Conservation (phyloP, 2,329 filamentous ascomycete species). For the Phyllosticta citribraziliensis region DNA sequence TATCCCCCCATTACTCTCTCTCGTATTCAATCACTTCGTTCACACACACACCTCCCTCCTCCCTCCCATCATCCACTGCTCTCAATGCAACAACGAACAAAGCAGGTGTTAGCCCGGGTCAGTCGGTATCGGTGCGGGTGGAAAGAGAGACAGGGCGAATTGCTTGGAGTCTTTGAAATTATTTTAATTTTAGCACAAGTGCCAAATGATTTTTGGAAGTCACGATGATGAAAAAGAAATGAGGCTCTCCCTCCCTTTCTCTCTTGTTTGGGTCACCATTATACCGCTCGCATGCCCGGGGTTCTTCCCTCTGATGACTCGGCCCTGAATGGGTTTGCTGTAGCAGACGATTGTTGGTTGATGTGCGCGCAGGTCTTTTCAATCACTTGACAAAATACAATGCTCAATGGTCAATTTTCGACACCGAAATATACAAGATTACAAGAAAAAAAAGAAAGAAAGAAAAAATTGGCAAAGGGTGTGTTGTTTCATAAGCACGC, state of each 20-base stretch:
- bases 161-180: neutral
- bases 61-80: neutral
- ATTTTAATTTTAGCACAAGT: neutral
- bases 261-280: neutral
- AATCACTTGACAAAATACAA: neutral
- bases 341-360: neutral
- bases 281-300: neutral
- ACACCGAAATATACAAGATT: too few species aligned
- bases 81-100: neutral
- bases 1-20: constrained; percentile 2
- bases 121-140: neutral
- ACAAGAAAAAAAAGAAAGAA: too few species aligned
- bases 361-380: neutral
- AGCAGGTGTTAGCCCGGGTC: neutral
- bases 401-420: too few species aligned
- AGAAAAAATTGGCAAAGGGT: too few species aligned
- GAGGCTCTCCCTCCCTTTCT: neutral
- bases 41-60: neutral
- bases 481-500: too few species aligned
- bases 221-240: neutral
- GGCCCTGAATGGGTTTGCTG: neutral
- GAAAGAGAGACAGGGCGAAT: neutral
- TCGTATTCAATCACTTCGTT: neutral
- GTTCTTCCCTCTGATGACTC: neutral
- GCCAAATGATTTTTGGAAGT: neutral